Base-by-base conservation (phyloP, 768 basidiomycete genomes). In the Mycena vulgaris region DNA sequence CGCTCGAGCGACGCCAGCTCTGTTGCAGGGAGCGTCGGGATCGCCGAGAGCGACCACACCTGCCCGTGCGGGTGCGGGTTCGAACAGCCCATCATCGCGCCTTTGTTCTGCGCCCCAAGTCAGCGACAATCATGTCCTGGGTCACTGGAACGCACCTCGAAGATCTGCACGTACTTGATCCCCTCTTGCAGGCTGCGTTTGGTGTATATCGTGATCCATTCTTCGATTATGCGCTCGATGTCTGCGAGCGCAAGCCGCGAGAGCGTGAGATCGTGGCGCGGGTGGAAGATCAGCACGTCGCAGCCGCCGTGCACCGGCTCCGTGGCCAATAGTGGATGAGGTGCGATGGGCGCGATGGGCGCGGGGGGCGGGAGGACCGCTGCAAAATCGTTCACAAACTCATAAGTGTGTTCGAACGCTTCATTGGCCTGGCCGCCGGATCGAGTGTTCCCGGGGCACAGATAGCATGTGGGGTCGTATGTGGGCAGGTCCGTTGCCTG, bases 61-160 rank as follows among this genome's bases (percentile, higher is more conserved):
- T 98, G 96, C 25, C 95, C 95, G 78, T 97, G 96, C 0, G 96
- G 95, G 78, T 97, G 96, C 28, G 95, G 95, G 76, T 97, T 97
- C 9, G 93, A 95, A 77, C 95, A 97, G 14, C 96, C 96, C 96
- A 97, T 97, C 85, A 95, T 96, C 3, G 92, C 81, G 3, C 96
- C 96, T 81, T 96, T 97, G 80, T 96, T 96, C 92, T 95, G 74
- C n/a, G 60, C 73, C 16, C 65, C 42, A 21, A n/a, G 42, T 45
- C 33, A 45, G 14, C 3, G 33, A 39, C 25, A 51, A 33, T 47
- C 17, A 11, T 35, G 28, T 19, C 3, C 11, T 14, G n/a, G 60
- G 2, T n/a, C 45, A 49, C 30, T n/a, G n/a, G 33, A 55, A 28
- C 83, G 53, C 73, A 93, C 95, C 90, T 97, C 95, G 76, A 97